phyloP scores from a whole-genome alignment of 768 basidiomycete species.

The Phylloporus rhodoxanthus region DNA sequence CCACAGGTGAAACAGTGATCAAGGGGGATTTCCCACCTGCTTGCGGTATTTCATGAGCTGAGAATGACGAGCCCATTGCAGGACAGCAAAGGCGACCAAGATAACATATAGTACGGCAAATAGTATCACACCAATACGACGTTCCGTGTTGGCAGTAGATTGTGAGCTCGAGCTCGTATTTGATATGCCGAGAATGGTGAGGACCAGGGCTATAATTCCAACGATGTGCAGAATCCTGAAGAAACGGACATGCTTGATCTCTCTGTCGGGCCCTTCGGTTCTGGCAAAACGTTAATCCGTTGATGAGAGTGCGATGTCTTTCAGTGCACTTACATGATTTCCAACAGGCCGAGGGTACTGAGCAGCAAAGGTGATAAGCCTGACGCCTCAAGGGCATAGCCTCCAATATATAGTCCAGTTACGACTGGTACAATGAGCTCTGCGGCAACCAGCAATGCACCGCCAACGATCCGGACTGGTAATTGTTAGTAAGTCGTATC shows the following conservation, averaged over 20 bases:
- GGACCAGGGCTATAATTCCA: conserved; percentile 24
- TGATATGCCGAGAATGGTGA: conserved; percentile 32
- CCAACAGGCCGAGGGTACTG: conserved; percentile 33
- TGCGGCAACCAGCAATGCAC: conserved; percentile 51
- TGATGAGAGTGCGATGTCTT: background rate
- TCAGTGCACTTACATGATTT: conserved; percentile 29
- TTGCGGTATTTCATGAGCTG: conserved; percentile 23
- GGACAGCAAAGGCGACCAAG: conserved; percentile 38
- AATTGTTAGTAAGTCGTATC: conserved; percentile 3
- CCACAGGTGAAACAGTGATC: conserved; percentile 1
- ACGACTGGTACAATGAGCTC: conserved; percentile 38
- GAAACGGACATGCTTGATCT: conserved; percentile 1
- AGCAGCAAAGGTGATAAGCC: conserved; percentile 38
- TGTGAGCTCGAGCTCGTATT: conserved; percentile 9
- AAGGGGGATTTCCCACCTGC: conserved; percentile 28
- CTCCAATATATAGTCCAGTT: conserved; percentile 44
- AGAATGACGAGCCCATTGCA: conserved; percentile 50
- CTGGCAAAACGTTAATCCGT: conserved; percentile 16
- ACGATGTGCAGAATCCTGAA: conserved; percentile 29
- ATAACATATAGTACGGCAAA: conserved; percentile 38
- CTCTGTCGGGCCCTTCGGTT: conserved; percentile 24
- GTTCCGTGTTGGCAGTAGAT: conserved; percentile 23
- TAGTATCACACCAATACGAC: conserved; percentile 31
- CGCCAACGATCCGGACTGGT: conserved; percentile 54
- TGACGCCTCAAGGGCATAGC: conserved; percentile 39